Evolutionary conservation across 495 filamentous ascomycete genomes (phyloP).

Genomic region (Xylaria telfairii): DNA sequence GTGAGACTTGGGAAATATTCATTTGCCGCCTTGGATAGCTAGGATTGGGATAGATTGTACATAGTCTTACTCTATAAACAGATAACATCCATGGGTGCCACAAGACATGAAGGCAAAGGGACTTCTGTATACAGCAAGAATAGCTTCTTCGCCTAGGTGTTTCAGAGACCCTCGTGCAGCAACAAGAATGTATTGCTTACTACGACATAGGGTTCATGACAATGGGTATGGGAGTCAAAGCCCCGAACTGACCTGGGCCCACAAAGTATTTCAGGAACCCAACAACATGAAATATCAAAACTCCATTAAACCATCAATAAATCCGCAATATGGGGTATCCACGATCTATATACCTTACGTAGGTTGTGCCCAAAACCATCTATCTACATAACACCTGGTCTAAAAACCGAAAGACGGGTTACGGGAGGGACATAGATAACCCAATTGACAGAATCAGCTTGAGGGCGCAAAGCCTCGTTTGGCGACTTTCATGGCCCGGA

Average conservation of each 20-base stretch:
- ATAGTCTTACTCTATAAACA: background rate
- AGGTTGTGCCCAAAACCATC: background rate
- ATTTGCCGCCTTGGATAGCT: background rate
- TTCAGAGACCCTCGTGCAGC: no score
- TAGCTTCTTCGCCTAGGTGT: no score
- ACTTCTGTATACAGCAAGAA: no score
- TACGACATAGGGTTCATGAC: no score
- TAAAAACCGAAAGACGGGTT: background rate
- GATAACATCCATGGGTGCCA: background rate
- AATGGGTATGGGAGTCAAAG: no score
- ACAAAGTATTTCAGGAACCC: background rate
- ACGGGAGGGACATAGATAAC: background rate
- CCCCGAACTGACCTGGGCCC: background rate
- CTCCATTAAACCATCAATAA: background rate
- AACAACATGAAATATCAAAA: background rate
- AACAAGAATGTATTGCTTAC: no score
- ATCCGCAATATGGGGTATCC: constrained; percentile 29
- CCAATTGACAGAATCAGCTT: constrained; percentile 14
- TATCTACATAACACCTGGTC: background rate
- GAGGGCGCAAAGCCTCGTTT: constrained; percentile 36
- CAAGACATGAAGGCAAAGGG: no score
- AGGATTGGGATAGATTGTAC: background rate
- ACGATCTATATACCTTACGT: constrained; percentile 29
- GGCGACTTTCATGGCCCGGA: constrained; percentile 77
- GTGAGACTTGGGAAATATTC: background rate